Evolutionary conservation across 192 early-diverging fungal species (phyloP), one percentile per base, ranked within the genome.

Genomic region (Backusella sp.): DNA sequence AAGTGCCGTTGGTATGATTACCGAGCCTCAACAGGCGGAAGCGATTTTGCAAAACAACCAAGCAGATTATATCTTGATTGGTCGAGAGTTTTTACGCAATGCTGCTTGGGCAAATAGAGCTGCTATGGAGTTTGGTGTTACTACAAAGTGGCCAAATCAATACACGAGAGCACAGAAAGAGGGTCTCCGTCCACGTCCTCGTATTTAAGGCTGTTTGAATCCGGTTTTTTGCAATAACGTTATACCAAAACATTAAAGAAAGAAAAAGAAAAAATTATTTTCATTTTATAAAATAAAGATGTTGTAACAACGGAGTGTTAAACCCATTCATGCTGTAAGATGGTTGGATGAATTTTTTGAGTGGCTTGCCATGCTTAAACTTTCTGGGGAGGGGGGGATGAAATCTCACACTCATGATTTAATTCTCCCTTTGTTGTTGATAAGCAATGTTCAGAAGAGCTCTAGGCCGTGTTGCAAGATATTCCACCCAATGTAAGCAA

Each of bases 61-160:
- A 68, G 96, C 97, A 0, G 95, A 97, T 79, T 41, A 92, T 37
- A 83, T 98, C 15, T 86, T 92, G 8, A 37, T 95, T 6, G 96
- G 84, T 17, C 86, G 96, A 19, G 86, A 79, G 21, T 89, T 92
- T 74, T 79, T 98, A 80, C 81, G 90, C 44, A 85, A 97, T 53
- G 85, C 92, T n/a, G 80, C 68, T 39, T 96, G 90, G 84, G 90
- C 88, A 6, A 68, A 91, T 35, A 79, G 88, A n/a, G 90, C 90
- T 34, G 95, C 90, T 19, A 23, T 74, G 6, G 84, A 94, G 65
- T 79, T 97, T 36, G 89, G 86, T 26, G 88, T 92, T 21, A 86
- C 90, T 30, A 86, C 88, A 7, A 79, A 87, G 34, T 89, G 85
- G 74, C 84, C 91, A 3, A 80, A 80, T n/a, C 94, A 95, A 79